These are phyloP conservation scores for Plenodomus lindquistii DNA, from an alignment of 2,329 filamentous ascomycete species.

Conservation along the genomic window DNA sequence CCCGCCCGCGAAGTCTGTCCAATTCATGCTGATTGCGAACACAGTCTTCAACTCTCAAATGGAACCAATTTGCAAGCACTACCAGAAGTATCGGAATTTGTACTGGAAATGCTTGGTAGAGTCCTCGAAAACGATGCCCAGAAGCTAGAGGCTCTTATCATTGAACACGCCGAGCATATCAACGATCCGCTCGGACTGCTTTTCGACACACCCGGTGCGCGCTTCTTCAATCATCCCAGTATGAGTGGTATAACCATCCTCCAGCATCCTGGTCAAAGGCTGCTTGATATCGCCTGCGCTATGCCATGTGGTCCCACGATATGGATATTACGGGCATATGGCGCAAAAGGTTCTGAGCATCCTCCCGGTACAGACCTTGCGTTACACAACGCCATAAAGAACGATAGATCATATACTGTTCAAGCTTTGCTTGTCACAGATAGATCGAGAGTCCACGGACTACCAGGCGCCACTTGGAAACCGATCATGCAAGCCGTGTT, in stretches of 20 bases:
- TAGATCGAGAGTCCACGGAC: constrained; percentile 32
- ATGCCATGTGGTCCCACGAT: constrained; percentile 31
- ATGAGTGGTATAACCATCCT: constrained; percentile 31
- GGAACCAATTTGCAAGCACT: not conserved
- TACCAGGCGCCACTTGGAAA: constrained; percentile 29
- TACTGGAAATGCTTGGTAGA: constrained; percentile 36
- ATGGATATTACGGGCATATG: constrained; percentile 33
- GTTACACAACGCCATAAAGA: constrained; percentile 43
- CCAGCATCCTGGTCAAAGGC: constrained; percentile 35
- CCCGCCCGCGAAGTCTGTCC: not conserved
- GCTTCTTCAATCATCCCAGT: constrained; percentile 32
- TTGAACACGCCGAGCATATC: constrained; percentile 26
- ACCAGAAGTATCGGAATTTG: constrained; percentile 10
- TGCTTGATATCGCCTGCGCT: constrained; percentile 39
- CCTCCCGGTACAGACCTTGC: constrained; percentile 39
- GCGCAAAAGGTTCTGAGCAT: constrained; percentile 35
- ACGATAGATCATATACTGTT: constrained; percentile 34
- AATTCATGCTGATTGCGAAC: not conserved
- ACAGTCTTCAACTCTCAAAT: constrained; percentile 11
- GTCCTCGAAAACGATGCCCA: constrained; percentile 27
- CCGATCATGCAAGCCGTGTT: constrained; percentile 38
- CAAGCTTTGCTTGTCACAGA: constrained; percentile 27
- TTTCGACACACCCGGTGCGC: constrained; percentile 25
- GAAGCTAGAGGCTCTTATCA: constrained; percentile 31
- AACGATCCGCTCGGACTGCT: constrained; percentile 37